Base-by-base conservation (phyloP, 306 rosid genomes). In the Lathyrus tuberosus region DNA sequence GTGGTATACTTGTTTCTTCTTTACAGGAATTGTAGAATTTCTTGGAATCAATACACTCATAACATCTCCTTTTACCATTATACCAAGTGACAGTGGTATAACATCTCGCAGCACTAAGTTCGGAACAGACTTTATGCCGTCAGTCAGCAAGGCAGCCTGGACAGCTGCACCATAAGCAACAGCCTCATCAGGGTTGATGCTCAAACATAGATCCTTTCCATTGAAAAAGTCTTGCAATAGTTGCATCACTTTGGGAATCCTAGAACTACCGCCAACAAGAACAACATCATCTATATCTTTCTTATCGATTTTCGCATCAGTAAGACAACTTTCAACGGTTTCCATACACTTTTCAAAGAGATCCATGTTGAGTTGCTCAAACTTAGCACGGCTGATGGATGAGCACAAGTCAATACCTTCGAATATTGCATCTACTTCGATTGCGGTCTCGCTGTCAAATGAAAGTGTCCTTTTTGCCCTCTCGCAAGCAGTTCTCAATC, bases 91-190 rank as follows among this genome's bases (percentile, higher is more conserved):
- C n/a, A 62, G 3, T 0, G 67, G 67, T 17, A 10, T 62, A 17
- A 62, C 67, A 38, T 62, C 49, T 3, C 8, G 28, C 2, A 62
- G 16, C 12, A 62, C 48, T 7, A 62, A 38, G 9, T 62, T 37
- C 5, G 48, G 48, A 62, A 37, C n/a, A 5, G 26, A 16, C 1
- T 14, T 62, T 10, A 51, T 17, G 10, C 67, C 63, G 1, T 14
- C 48, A 5, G 10, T n/a, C 6, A 62, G 41, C 17, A 62, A 10
- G 1, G 67, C 67, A 17, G 33, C 67, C 30, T 62, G 67, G 10
- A 62, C 67, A 11, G 67, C 67, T 1, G 67, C 67, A 11, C 67
- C 67, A 38, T 62, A 62, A 18, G 67, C 67, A 6, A 62, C 49
- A 1, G 67, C 67, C 17, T 62, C 67, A 18, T 62, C 67, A 5